These are phyloP conservation scores for Oryza officinalis DNA, from an alignment of 176 grass and related monocot species.

Conservation along the genomic window DNA sequence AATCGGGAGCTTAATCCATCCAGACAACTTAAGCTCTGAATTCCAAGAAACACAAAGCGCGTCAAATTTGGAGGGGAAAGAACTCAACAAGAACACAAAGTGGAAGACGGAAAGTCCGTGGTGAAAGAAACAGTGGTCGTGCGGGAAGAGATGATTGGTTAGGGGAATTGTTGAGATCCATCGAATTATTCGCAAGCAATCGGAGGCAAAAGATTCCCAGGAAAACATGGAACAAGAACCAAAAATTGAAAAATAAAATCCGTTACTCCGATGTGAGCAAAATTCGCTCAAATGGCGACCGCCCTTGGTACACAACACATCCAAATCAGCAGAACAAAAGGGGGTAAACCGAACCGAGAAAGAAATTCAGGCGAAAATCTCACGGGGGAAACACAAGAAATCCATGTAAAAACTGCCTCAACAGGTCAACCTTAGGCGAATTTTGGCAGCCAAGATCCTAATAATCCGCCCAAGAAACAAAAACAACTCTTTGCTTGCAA, in stretches of 20 bases:
- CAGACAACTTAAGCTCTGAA: background rate
- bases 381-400: background rate
- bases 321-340: too few species aligned
- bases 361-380: background rate
- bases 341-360: background rate
- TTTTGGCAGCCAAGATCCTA: background rate
- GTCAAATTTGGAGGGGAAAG: background rate
- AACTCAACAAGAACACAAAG: background rate
- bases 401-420: background rate
- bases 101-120: background rate
- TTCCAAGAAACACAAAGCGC: background rate
- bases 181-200: slow-evolving; percentile 21
- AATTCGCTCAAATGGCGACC: background rate
- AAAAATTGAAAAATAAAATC: background rate
- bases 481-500: background rate
- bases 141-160: background rate
- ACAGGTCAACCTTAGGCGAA: background rate
- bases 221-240: background rate
- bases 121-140: background rate
- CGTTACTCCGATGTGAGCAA: background rate
- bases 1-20: background rate
- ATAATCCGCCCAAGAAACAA: background rate
- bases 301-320: background rate
- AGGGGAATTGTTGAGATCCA: slow-evolving; percentile 39
- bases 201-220: background rate